A percentile compares a stretch with the other conserved stretches of the same genome.
phyloP scores from a whole-genome alignment of 345 rosid genomes.

The Toxicodendron radicans region DNA sequence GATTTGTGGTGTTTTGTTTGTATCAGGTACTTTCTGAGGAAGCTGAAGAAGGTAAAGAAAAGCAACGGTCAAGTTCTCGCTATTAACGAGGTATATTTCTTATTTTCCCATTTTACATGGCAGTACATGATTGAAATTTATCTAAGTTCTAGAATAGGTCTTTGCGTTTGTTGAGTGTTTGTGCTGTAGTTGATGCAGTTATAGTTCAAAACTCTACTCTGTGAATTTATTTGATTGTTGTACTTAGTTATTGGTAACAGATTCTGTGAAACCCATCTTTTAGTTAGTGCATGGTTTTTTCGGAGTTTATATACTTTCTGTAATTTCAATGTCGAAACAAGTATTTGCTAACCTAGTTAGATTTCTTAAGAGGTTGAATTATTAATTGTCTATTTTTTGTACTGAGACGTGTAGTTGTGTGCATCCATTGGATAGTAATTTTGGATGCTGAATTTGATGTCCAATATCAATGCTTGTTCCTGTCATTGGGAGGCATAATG shows the following conservation, averaged over 20 bases:
- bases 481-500: neutral
- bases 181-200: too few relatives aligned
- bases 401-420: neutral
- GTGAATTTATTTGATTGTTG: too few relatives aligned
- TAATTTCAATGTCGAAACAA: neutral
- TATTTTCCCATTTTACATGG: neutral
- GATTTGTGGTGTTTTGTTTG: neutral
- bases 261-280: neutral
- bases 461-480: neutral
- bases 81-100: constrained; percentile 17
- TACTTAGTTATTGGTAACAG: neutral
- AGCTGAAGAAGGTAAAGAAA: constrained; percentile 27
- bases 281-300: neutral
- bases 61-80: constrained; percentile 23
- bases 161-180: too few relatives aligned
- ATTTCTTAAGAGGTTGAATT: neutral
- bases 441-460: too few relatives aligned
- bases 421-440: neutral
- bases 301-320: neutral
- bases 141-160: neutral
- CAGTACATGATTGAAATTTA: neutral
- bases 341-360: neutral
- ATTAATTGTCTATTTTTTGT: too few relatives aligned
- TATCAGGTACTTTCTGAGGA: constrained; percentile 24
- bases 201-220: too few relatives aligned